Evolutionary conservation across 1,284 basidiomycete species (phyloP).

Genomic region (Sanghuangporus sanghuang): DNA sequence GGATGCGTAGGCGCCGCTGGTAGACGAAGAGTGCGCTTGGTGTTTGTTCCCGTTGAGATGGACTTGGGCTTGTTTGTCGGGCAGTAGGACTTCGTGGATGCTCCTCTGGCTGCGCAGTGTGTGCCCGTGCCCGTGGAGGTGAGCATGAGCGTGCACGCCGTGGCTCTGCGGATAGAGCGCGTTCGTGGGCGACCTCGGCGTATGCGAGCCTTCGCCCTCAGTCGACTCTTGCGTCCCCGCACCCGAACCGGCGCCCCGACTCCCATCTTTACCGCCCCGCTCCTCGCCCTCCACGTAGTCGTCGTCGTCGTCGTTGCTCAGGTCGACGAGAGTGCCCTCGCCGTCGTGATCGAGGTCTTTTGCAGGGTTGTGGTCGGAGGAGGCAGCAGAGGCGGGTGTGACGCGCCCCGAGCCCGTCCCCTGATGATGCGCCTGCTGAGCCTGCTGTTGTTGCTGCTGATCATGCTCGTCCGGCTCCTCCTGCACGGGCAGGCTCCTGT

Average conservation of each 20-base stretch:
- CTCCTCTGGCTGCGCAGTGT: constrained; percentile 19
- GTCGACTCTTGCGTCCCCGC: constrained; percentile 28
- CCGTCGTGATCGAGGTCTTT: constrained; percentile 25
- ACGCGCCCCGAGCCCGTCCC: constrained; percentile 27
- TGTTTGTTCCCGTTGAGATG: neutral
- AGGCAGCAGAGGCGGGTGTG: constrained; percentile 44
- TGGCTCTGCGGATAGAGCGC: constrained; percentile 43
- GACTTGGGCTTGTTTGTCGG: constrained; percentile 4
- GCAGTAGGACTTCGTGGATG: constrained; percentile 15
- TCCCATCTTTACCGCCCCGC: neutral
- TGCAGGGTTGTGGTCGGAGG: constrained; percentile 51
- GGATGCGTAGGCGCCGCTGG: too few relatives aligned
- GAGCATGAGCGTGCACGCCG: neutral
- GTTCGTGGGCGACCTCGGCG: constrained; percentile 64
- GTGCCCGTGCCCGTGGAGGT: neutral
- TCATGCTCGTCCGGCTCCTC: constrained; percentile 61
- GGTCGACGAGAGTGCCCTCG: constrained; percentile 18
- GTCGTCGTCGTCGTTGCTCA: constrained; percentile 13
- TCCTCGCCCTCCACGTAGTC: neutral
- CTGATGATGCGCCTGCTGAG: constrained; percentile 2
- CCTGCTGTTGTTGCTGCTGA: neutral
- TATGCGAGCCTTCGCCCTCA: constrained; percentile 44
- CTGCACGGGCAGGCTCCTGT: constrained; percentile 70
- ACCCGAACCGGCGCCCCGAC: constrained; percentile 16
- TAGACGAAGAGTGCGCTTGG: neutral